These are phyloP conservation scores for Claviceps pazoutovae DNA, from an alignment of 2,329 filamentous ascomycete genomes.

Conservation along the genomic window DNA sequence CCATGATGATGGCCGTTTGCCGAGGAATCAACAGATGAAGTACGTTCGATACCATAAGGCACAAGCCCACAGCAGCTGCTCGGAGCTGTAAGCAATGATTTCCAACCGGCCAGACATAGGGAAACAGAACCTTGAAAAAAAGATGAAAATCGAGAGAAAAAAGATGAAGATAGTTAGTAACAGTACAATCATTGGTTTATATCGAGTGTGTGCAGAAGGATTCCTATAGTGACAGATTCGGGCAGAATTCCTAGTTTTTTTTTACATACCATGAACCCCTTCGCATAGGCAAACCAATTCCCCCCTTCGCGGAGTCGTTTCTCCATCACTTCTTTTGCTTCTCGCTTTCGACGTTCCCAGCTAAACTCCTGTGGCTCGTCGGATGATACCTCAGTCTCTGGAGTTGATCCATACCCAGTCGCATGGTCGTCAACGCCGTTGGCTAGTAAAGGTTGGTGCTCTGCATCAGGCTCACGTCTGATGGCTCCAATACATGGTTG, in stretches of 20 bases:
- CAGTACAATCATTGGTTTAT: neutral
- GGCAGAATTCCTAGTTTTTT: no score
- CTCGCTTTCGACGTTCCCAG: slow-evolving; percentile 39
- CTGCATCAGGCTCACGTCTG: slow-evolving; percentile 31
- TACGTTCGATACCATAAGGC: slow-evolving; percentile 55
- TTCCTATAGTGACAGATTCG: no score
- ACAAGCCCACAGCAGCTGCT: slow-evolving; percentile 50
- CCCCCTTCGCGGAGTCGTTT: slow-evolving; percentile 61
- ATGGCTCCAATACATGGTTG: slow-evolving; percentile 14
- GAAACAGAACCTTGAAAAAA: slow-evolving; percentile 53
- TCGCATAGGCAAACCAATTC: slow-evolving; percentile 64
- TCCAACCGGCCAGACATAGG: slow-evolving; percentile 64
- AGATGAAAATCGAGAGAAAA: no score
- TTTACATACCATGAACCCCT: slow-evolving; percentile 46
- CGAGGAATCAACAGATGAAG: slow-evolving; percentile 68
- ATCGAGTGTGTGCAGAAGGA: no score
- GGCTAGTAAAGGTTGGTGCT: slow-evolving; percentile 43
- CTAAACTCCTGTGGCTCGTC: slow-evolving; percentile 34
- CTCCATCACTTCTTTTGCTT: slow-evolving; percentile 43
- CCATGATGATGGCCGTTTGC: slow-evolving; percentile 66
- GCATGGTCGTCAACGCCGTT: slow-evolving; percentile 12
- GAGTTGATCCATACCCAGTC: slow-evolving; percentile 29
- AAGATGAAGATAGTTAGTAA: neutral
- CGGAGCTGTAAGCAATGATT: slow-evolving; percentile 53
- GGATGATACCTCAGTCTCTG: slow-evolving; percentile 22